These are phyloP conservation scores for Trichophyton mentagrophytes DNA, from an alignment of 2,329 filamentous ascomycete genomes.

Conservation along the genomic window DNA sequence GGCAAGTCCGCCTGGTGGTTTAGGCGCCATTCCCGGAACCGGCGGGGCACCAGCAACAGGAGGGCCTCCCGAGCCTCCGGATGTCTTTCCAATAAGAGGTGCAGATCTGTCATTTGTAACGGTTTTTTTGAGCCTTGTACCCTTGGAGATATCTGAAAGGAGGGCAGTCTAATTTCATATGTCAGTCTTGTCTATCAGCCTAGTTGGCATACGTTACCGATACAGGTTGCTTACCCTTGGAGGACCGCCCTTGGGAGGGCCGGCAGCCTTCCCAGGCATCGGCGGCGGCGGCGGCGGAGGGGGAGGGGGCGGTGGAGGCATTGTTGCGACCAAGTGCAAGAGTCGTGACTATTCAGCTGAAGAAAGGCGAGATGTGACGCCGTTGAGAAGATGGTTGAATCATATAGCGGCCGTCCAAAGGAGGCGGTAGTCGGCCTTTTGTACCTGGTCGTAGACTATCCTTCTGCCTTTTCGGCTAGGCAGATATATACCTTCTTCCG, in stretches of 20 bases:
- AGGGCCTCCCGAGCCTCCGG: slow-evolving; percentile 45
- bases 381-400: neutral
- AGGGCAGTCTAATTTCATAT: slow-evolving; percentile 56
- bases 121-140: slow-evolving; percentile 65
- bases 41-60: slow-evolving; percentile 66
- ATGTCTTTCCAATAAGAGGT: slow-evolving; percentile 50
- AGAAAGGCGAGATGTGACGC: slow-evolving; percentile 1
- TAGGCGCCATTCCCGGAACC: slow-evolving; percentile 50
- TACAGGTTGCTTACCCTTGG: slow-evolving; percentile 15
- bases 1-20: slow-evolving; percentile 52
- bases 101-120: slow-evolving; percentile 88
- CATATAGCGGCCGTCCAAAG: slow-evolving; percentile 5
- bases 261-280: slow-evolving; percentile 38
- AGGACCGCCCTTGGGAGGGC: slow-evolving; percentile 43
- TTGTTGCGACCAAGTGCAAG: slow-evolving; percentile 15
- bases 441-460: neutral
- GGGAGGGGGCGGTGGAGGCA: slow-evolving; percentile 38
- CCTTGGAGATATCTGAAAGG: slow-evolving; percentile 76
- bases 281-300: slow-evolving; percentile 58
- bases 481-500: neutral
- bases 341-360: neutral
- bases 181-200: neutral
- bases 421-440: neutral
- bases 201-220: too few species aligned
- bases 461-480: neutral